Percentiles rank a stretch among this genome's conserved stretches.
These are phyloP conservation scores for Fusarium globosum DNA, from an alignment of 2,329 filamentous ascomycete species.

Conservation along the genomic window DNA sequence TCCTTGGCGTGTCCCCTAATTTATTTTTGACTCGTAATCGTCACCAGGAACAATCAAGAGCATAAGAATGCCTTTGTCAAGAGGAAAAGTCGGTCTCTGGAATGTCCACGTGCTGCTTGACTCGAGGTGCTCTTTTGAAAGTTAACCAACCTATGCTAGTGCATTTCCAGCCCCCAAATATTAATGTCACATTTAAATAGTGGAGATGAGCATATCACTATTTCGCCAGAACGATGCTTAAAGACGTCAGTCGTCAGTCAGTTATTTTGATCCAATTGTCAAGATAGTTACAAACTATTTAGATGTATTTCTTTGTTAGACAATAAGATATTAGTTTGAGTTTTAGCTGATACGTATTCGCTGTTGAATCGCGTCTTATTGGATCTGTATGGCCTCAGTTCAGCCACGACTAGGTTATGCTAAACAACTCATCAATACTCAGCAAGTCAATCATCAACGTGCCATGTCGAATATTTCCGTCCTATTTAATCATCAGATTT, in stretches of 20 bases:
- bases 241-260: neutral
- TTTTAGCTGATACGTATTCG: neutral
- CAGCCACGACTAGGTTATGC: neutral
- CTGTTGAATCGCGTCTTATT: neutral
- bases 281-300: neutral
- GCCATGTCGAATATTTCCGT: neutral
- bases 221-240: neutral
- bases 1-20: slow-evolving; percentile 31
- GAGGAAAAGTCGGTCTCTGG: slow-evolving; percentile 11
- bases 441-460: neutral
- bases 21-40: neutral
- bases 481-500: neutral
- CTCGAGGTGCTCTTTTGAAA: neutral
- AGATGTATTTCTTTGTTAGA: neutral
- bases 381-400: neutral
- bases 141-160: neutral
- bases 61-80: slow-evolving; percentile 13
- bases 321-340: neutral
- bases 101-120: slow-evolving; percentile 23
- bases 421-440: neutral
- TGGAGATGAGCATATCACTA: neutral
- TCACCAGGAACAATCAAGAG: neutral
- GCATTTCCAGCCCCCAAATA: neutral
- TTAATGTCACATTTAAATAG: neutral
- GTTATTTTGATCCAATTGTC: neutral